Percentiles rank a stretch among this genome's conserved stretches.
Evolutionary conservation across 2,329 filamentous ascomycete species (phyloP).

Genomic region (Dactylella cylindrospora): DNA sequence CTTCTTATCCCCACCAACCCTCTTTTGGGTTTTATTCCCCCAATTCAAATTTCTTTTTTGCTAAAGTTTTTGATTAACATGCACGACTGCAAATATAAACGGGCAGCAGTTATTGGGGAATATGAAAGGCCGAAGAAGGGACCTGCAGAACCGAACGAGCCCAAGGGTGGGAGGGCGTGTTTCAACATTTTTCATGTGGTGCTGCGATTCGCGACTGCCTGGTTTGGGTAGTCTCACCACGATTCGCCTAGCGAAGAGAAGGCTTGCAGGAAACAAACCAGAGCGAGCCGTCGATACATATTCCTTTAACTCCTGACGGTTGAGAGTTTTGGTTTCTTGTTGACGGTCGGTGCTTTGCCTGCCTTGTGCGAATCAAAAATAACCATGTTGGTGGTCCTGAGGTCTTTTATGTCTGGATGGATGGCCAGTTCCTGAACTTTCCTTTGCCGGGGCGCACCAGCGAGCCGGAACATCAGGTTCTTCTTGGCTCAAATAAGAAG

Average conservation of each 20-base stretch:
- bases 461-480: conserved; percentile 39
- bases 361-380: too few species aligned
- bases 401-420: conserved; percentile 31
- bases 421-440: conserved; percentile 23
- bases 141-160: conserved; percentile 40
- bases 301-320: too few species aligned
- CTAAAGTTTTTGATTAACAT: conserved; percentile 40
- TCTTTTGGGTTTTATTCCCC: conserved; percentile 26
- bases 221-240: conserved; percentile 30
- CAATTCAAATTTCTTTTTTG: conserved; percentile 39
- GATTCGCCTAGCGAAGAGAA: conserved; percentile 40
- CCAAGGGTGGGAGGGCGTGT: conserved; percentile 41
- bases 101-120: neutral
- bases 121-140: conserved; percentile 16
- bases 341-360: too few species aligned
- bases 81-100: conserved; percentile 8
- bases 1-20: conserved; percentile 41
- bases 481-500: conserved; percentile 32
- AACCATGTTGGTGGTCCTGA: conserved; percentile 31
- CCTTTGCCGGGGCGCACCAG: conserved; percentile 44
- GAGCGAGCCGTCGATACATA: too few species aligned
- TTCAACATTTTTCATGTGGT: conserved; percentile 39
- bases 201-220: conserved; percentile 42
- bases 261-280: too few species aligned
- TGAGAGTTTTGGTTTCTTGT: too few species aligned